Evolutionary conservation across 768 basidiomycete genomes (phyloP).

Genomic region (Amanita jacksonii): DNA sequence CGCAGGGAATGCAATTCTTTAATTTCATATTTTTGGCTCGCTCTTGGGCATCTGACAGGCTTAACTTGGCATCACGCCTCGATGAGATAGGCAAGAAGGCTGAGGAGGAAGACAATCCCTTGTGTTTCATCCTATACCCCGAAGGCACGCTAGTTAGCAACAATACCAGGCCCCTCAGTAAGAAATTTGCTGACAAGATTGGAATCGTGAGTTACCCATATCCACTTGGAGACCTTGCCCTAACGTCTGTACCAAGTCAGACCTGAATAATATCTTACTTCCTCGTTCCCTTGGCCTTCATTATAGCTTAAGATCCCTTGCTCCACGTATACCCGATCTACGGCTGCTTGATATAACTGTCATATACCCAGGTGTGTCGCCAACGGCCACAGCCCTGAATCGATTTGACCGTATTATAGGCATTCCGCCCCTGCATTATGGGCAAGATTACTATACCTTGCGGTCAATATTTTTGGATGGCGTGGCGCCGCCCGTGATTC

Average conservation of each 20-base stretch:
- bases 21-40: conserved; percentile 89
- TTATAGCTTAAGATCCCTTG: conserved; percentile 73
- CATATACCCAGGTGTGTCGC: conserved; percentile 69
- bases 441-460: conserved; percentile 84
- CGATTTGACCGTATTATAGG: conserved; percentile 30
- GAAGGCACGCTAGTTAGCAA: conserved; percentile 92
- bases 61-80: conserved; percentile 55
- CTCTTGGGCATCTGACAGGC: conserved; percentile 81
- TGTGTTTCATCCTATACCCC: conserved; percentile 85
- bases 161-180: conserved; percentile 77
- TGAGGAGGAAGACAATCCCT: conserved; percentile 56
- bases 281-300: conserved; percentile 90
- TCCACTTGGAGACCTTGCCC: background rate
- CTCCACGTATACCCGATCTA: conserved; percentile 66
- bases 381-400: conserved; percentile 1
- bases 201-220: conserved; percentile 61
- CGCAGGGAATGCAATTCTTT: conserved; percentile 90
- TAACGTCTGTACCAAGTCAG: conserved; percentile 38
- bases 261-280: conserved; percentile 73
- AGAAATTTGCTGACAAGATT: conserved; percentile 80
- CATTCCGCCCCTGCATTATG: conserved; percentile 70
- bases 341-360: conserved; percentile 87
- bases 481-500: conserved; percentile 74
- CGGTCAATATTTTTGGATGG: conserved; percentile 80
- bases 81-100: conserved; percentile 60